Evolutionary conservation across 805 yeast genomes (phyloP), one percentile per base, ranked within the genome.

Genomic region (Metschnikowia santaceciliae): DNA sequence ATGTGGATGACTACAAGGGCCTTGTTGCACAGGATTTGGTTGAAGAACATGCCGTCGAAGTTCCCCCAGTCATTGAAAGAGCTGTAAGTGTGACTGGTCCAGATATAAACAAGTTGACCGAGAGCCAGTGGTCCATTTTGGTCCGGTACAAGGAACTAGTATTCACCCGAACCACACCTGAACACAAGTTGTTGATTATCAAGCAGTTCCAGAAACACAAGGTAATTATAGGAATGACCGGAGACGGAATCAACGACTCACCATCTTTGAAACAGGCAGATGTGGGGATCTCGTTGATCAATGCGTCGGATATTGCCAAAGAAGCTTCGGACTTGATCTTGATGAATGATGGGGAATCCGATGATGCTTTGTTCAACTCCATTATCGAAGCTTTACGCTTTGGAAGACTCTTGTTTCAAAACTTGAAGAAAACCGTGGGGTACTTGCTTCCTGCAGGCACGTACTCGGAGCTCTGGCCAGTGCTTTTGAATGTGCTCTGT

Each of bases 371-470:
- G 22, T 62, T 66, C 52, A 55, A 58, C 22, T 61, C 69, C 4
- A 63, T 68, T 10, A 57, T 68, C 22, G 64, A 63, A 33, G 78
- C 77, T 1, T 57, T 74, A 53, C 65, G 64, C 47, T 72, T 65
- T 52, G 79, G 80, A 17, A 65, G 78, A 52, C 63, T 77, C 45
- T 80, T 77, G 20, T 76, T 76, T 58, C 80, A 78, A 55, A 78
- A 78, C 54, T 62, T 78, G 59, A 71, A 65, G 54, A 78, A 78
- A 57, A 74, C 77, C 2, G 67, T 78, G 51, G 71, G 70, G 5
- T 76, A 78, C 58, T 62, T 78, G 50, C 61, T 78, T 49, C 82
- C 82, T n/a, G 83, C 81, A 37, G 82, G 82, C 30, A 65, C 75
- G 14, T 78, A 59, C 58, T 69, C 80, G 40, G 82, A 78, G 59